phyloP scores from a whole-genome alignment of 225 moss, liverwort and hornwort genomes.

The Sphagnum tenellum region DNA sequence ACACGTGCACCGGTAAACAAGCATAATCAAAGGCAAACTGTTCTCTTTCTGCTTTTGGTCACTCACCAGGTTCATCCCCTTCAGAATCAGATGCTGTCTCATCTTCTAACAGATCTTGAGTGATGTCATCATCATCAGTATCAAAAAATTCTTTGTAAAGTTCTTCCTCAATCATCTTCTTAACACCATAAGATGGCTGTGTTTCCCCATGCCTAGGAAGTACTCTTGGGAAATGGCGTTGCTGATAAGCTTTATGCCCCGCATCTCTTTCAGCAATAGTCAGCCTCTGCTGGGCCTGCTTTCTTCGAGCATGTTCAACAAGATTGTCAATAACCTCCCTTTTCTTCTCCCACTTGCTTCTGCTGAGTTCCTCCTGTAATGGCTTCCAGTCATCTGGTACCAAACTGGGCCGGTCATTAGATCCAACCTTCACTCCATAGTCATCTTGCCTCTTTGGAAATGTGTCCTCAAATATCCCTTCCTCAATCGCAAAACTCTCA shows the following conservation, averaged over 20 bases:
- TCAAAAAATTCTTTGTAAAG: slow-evolving; percentile 12
- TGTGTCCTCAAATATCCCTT: slow-evolving; percentile 43
- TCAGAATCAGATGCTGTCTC: slow-evolving; percentile 5
- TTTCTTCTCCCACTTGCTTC: slow-evolving; percentile 67
- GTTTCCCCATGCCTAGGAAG: slow-evolving; percentile 13
- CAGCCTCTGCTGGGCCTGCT: slow-evolving; percentile 40
- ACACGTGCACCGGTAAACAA: slow-evolving; percentile 6
- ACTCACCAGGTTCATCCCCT: slow-evolving; percentile 8
- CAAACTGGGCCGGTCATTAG: slow-evolving; percentile 12
- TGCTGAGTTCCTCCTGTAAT: slow-evolving; percentile 48
- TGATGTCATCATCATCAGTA: slow-evolving; percentile 25
- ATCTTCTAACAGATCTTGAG: slow-evolving; percentile 2
- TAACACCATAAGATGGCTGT: background rate
- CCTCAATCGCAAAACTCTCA: slow-evolving; percentile 13
- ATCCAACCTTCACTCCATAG: slow-evolving; percentile 8
- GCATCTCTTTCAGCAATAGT: slow-evolving; percentile 28
- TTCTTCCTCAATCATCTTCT: background rate
- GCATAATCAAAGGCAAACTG: slow-evolving; percentile 17
- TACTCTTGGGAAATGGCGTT: slow-evolving; percentile 35
- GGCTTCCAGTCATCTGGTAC: slow-evolving; percentile 73
- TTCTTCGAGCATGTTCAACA: slow-evolving; percentile 43
- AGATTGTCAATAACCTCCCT: slow-evolving; percentile 50
- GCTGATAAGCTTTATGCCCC: slow-evolving; percentile 22
- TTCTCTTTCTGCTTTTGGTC: background rate
- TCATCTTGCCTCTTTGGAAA: slow-evolving; percentile 8